Evolutionary conservation across 441 rosid genomes (phyloP).

Genomic region (Macaranga tanarius): DNA sequence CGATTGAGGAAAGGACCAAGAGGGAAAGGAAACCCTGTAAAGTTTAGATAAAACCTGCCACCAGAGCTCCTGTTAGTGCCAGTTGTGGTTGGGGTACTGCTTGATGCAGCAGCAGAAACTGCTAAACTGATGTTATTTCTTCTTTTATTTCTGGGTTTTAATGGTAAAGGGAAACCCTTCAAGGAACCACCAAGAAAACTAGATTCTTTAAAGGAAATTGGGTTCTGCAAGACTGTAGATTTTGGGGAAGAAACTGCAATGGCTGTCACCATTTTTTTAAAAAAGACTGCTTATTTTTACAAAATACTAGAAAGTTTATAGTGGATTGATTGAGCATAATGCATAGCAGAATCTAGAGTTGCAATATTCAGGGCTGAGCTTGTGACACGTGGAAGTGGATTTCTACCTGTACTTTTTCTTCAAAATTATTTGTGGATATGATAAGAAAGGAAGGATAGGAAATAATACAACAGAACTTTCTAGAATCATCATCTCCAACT

Average conservation of each 20-base stretch:
- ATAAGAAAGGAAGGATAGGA: background rate
- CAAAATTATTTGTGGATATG: slow-evolving; percentile 28
- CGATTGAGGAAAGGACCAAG: slow-evolving; percentile 96
- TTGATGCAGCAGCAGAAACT: slow-evolving; percentile 60
- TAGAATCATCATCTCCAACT: background rate
- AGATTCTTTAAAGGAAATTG: slow-evolving; percentile 35
- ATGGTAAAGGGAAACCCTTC: slow-evolving; percentile 35
- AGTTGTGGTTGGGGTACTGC: slow-evolving; percentile 30
- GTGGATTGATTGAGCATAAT: background rate
- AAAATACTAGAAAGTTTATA: background rate
- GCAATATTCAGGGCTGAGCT: slow-evolving; percentile 35
- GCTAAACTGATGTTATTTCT: slow-evolving; percentile 40
- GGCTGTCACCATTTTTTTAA: slow-evolving; percentile 49
- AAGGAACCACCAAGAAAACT: slow-evolving; percentile 48
- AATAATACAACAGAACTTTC: background rate
- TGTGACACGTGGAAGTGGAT: slow-evolving; percentile 66
- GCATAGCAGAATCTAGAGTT: background rate
- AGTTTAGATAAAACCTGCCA: slow-evolving; percentile 72
- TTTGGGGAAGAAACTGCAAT: slow-evolving; percentile 55
- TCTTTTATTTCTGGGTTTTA: slow-evolving; percentile 41
- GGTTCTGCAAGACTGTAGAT: slow-evolving; percentile 43
- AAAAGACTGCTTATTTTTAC: background rate
- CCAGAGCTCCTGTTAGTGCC: slow-evolving; percentile 27
- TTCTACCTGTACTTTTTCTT: slow-evolving; percentile 6
- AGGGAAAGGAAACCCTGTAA: slow-evolving; percentile 96